Percentiles rank a stretch among this genome's conserved stretches.
These are phyloP conservation scores for Aristolochia californica DNA, from an alignment of 164 flowering plant genomes.

Conservation along the genomic window DNA sequence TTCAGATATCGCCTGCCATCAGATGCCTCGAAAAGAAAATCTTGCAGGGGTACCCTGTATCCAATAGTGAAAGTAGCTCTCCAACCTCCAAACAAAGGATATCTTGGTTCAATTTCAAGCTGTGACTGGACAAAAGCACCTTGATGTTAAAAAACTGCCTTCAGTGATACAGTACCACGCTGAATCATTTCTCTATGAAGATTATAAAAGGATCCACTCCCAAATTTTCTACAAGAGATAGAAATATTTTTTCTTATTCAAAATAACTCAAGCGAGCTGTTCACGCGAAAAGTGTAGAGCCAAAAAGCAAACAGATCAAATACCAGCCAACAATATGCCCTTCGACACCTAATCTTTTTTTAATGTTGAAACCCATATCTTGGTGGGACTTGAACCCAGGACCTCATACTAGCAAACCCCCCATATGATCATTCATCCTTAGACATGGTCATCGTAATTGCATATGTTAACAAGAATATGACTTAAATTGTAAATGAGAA, in stretches of 20 bases:
- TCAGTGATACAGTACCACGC: no score
- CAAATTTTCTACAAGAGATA: not conserved
- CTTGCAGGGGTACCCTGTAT: constrained; percentile 81
- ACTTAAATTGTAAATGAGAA: no score
- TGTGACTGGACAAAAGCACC: constrained; percentile 54
- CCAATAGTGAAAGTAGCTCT: constrained; percentile 85
- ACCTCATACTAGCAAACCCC: no score
- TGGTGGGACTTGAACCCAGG: no score
- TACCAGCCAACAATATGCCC: not conserved
- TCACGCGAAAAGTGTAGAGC: no score
- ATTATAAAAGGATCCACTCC: no score
- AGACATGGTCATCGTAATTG: no score
- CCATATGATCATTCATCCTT: no score
- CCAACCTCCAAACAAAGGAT: constrained; percentile 99
- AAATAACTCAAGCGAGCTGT: not conserved
- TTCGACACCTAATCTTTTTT: no score
- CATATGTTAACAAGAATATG: no score
- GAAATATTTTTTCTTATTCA: not conserved
- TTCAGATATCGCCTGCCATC: constrained; percentile 88
- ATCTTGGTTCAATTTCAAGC: constrained; percentile 87
- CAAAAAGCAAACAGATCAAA: not conserved
- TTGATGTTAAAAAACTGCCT: no score
- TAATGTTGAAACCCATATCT: no score
- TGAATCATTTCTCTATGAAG: not conserved
- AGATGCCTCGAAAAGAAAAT: constrained; percentile 73